phyloP scores from a whole-genome alignment of 2,329 filamentous ascomycete species.

The Pseudofabraea citricarpa region DNA sequence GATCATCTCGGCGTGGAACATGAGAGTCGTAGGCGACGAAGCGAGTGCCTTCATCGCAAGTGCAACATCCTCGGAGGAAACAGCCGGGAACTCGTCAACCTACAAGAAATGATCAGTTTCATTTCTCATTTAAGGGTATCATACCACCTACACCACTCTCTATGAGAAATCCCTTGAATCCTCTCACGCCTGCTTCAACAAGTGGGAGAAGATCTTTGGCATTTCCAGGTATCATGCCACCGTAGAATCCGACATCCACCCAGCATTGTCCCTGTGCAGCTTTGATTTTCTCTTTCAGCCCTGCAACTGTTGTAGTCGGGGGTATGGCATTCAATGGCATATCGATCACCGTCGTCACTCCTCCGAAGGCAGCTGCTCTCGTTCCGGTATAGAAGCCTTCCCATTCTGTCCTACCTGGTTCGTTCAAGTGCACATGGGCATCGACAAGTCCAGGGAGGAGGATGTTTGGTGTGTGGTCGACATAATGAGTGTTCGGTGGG shows the following conservation, averaged over 20 bases:
- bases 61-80: conserved; percentile 73
- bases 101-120: conserved; percentile 31
- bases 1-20: conserved; percentile 99
- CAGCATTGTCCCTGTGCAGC: conserved; percentile 87
- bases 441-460: conserved; percentile 90
- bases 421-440: conserved; percentile 95
- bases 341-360: conserved; percentile 93
- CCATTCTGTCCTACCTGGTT: conserved; percentile 96
- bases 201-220: conserved; percentile 71
- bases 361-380: conserved; percentile 86
- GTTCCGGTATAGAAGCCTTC: conserved; percentile 97
- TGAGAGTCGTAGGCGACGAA: conserved; percentile 80
- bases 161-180: conserved; percentile 97
- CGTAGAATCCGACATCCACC: conserved; percentile 99
- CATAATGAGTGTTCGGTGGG: conserved; percentile 66
- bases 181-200: conserved; percentile 80
- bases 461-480: conserved; percentile 79
- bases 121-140: too few relatives aligned
- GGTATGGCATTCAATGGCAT: conserved; percentile 98
- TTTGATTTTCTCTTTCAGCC: conserved; percentile 77
- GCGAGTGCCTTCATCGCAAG: conserved; percentile 78
- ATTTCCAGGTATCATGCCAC: conserved; percentile 90
- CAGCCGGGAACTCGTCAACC: conserved; percentile 93
- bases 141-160: conserved; percentile 86
- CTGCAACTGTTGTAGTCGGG: conserved; percentile 83